Conservation (phyloP, 352 stramenopile species). For the Phytopythium montanum region DNA sequence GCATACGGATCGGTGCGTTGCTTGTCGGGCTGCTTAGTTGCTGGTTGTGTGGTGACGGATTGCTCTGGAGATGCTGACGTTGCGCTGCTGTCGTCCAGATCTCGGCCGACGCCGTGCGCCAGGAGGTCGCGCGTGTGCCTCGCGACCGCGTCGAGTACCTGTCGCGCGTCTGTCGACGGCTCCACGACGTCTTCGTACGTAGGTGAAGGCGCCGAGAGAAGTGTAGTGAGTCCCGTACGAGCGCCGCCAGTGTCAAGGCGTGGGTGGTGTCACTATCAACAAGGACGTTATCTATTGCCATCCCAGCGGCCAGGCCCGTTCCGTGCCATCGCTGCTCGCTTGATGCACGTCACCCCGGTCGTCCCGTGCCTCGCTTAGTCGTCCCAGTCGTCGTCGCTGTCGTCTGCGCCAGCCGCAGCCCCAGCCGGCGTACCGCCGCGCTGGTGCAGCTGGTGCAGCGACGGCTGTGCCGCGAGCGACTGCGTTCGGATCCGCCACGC, state of each 20-base stretch:
- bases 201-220: not conserved
- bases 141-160: constrained; percentile 49
- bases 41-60: not conserved
- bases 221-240: not conserved
- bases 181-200: constrained; percentile 42
- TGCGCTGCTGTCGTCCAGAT: constrained; percentile 25
- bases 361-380: constrained; percentile 33
- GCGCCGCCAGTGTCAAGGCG: not conserved
- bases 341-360: not conserved
- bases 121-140: constrained; percentile 43
- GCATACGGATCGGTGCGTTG: constrained; percentile 45
- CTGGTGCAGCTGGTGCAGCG: constrained; percentile 54
- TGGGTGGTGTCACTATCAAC: constrained; percentile 4
- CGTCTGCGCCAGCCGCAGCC: constrained; percentile 19
- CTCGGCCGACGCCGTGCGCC: constrained; percentile 34
- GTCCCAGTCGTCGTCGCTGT: constrained; percentile 84
- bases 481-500: constrained; percentile 10
- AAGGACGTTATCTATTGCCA: constrained; percentile 35
- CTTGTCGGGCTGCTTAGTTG: too few species aligned
- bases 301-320: not conserved
- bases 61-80: not conserved
- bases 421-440: constrained; percentile 11
- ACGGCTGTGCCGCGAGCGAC: constrained; percentile 62
- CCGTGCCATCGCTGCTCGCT: not conserved
- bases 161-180: constrained; percentile 39